These are phyloP conservation scores for Tylopilus sp. DNA, from an alignment of 768 basidiomycete genomes.

Conservation along the genomic window DNA sequence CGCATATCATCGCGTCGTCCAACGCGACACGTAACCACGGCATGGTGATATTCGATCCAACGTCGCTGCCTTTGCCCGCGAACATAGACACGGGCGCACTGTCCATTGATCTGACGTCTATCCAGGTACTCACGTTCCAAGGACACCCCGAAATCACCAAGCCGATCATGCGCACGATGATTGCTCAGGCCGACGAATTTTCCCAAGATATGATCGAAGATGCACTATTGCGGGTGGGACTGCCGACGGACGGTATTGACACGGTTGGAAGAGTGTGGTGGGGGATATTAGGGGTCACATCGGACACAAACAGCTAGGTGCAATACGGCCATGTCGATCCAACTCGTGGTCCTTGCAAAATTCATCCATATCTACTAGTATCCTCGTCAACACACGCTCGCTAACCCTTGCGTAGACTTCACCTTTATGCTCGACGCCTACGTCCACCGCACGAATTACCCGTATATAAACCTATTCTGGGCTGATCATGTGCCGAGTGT, in stretches of 20 bases:
- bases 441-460: too few relatives aligned
- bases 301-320: neutral
- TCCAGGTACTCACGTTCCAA: neutral
- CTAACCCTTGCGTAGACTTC: too few relatives aligned
- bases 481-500: too few relatives aligned
- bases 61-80: too few relatives aligned
- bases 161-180: neutral
- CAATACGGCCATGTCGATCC: slow-evolving; percentile 1
- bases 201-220: neutral
- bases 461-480: too few relatives aligned
- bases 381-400: neutral
- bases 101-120: neutral
- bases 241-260: neutral
- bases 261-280: neutral
- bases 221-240: neutral
- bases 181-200: neutral
- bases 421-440: too few relatives aligned
- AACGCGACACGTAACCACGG: neutral
- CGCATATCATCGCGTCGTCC: neutral
- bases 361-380: too few relatives aligned
- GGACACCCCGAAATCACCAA: neutral
- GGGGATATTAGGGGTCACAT: neutral
- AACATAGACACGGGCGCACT: neutral
- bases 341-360: neutral
- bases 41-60: neutral